Conservation (phyloP, 352 stramenopile species). For the Phytophthora hibernalis region DNA sequence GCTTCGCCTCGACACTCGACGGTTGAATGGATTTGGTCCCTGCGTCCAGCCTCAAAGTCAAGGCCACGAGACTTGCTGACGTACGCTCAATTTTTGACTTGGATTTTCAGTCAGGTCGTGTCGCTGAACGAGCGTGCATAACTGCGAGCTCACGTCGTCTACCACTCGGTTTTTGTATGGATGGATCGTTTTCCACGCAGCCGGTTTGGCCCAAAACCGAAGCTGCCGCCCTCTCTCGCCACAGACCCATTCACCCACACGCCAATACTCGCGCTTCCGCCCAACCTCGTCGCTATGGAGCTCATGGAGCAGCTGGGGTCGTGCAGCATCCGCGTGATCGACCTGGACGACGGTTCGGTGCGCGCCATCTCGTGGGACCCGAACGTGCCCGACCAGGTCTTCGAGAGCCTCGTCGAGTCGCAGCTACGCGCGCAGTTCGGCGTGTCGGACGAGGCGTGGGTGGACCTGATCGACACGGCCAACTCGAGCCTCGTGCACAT, state of each 20-base stretch:
- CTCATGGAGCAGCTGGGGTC: conserved; percentile 38
- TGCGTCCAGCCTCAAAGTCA: conserved; percentile 5
- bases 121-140: neutral
- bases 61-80: conserved; percentile 8
- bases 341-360: conserved; percentile 84
- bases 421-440: conserved; percentile 79
- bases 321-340: conserved; percentile 82
- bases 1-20: neutral
- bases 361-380: conserved; percentile 81
- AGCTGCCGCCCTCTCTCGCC: conserved; percentile 20
- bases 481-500: conserved; percentile 88
- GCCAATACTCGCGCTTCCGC: conserved; percentile 7
- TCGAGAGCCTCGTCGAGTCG: conserved; percentile 81
- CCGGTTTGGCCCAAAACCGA: neutral
- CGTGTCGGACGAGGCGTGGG: conserved; percentile 86
- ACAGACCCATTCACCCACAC: no score
- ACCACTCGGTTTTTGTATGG: no score
- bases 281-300: conserved; percentile 42
- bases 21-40: neutral
- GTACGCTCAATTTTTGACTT: conserved; percentile 26
- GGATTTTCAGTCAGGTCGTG: conserved; percentile 19
- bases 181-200: neutral
- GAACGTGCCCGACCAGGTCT: conserved; percentile 82
- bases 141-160: no score
- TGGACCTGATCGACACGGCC: conserved; percentile 85